These are phyloP conservation scores for Pachysandra terminalis DNA, from an alignment of 164 flowering plant genomes.

Conservation along the genomic window DNA sequence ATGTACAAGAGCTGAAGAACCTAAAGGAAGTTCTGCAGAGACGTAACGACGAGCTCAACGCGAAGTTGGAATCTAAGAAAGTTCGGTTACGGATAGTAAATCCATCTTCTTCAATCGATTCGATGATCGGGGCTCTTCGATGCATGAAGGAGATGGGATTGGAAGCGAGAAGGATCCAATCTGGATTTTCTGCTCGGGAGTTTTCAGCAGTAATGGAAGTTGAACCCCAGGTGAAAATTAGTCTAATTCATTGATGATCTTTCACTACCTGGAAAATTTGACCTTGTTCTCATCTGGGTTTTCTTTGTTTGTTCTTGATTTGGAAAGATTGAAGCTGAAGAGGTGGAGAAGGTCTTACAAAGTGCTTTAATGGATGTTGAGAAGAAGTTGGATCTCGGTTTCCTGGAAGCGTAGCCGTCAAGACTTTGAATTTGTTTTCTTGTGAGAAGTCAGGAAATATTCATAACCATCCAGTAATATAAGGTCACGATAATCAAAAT, in stretches of 20 bases:
- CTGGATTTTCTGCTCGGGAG: slow-evolving; percentile 22
- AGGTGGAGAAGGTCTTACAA: slow-evolving; percentile 28
- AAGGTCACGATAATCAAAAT: no score
- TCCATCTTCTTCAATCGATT: slow-evolving; percentile 40
- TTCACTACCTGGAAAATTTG: neutral
- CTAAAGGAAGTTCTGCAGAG: slow-evolving; percentile 29
- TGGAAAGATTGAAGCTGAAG: slow-evolving; percentile 22
- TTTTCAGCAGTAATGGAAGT: slow-evolving; percentile 28
- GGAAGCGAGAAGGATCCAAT: slow-evolving; percentile 23
- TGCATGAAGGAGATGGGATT: slow-evolving; percentile 34
- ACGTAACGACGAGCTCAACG: slow-evolving; percentile 24
- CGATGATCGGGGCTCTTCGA: slow-evolving; percentile 31
- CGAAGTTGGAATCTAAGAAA: slow-evolving; percentile 1
- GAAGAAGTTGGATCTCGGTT: slow-evolving; percentile 15
- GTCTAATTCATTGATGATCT: neutral
- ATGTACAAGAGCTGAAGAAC: slow-evolving; percentile 25
- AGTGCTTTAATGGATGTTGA: slow-evolving; percentile 30
- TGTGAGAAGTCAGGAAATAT: no score
- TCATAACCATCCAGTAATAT: no score
- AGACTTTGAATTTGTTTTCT: no score
- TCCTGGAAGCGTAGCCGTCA: slow-evolving; percentile 3
- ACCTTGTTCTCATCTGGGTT: neutral
- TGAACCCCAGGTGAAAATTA: slow-evolving; percentile 24
- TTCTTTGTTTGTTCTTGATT: neutral
- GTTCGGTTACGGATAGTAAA: slow-evolving; percentile 22